Conservation (phyloP, 2,329 filamentous ascomycete genomes). For the Aureobasidium lini region DNA sequence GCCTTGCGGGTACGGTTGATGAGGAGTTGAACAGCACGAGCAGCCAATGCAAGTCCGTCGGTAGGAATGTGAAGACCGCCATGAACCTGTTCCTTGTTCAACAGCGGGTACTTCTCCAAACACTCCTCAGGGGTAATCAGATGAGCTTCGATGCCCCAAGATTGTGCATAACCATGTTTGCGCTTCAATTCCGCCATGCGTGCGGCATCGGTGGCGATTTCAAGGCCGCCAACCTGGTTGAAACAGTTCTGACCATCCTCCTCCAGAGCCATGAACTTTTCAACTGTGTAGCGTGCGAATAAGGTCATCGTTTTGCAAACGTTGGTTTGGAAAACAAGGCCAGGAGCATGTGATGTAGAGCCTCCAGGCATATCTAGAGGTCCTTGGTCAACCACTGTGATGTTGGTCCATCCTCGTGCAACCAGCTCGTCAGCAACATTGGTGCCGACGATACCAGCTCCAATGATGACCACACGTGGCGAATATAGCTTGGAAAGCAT, state of each 20-base stretch:
- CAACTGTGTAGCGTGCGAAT: constrained; percentile 54
- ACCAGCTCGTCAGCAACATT: constrained; percentile 59
- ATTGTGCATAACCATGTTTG: constrained; percentile 53
- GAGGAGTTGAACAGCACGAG: constrained; percentile 53
- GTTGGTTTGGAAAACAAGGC: constrained; percentile 58
- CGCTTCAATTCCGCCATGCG: constrained; percentile 55
- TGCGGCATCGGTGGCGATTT: constrained; percentile 54
- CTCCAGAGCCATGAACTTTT: constrained; percentile 50
- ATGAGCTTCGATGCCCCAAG: constrained; percentile 52
- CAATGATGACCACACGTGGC: constrained; percentile 52
- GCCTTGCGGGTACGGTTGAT: constrained; percentile 50
- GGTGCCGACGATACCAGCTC: constrained; percentile 57
- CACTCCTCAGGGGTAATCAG: constrained; percentile 49
- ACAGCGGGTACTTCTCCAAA: constrained; percentile 44
- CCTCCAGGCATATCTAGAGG: constrained; percentile 56
- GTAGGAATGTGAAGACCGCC: constrained; percentile 54
- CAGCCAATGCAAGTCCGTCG: constrained; percentile 55
- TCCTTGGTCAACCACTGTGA: constrained; percentile 59
- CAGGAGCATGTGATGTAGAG: constrained; percentile 58
- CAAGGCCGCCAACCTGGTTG: constrained; percentile 56
- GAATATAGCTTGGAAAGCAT: constrained; percentile 13
- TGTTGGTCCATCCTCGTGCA: constrained; percentile 53
- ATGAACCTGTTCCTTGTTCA: constrained; percentile 47
- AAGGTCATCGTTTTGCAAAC: constrained; percentile 50
- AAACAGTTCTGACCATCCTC: constrained; percentile 47